These are phyloP conservation scores for Agaricus blazei DNA, from an alignment of 768 basidiomycete genomes.

Conservation along the genomic window DNA sequence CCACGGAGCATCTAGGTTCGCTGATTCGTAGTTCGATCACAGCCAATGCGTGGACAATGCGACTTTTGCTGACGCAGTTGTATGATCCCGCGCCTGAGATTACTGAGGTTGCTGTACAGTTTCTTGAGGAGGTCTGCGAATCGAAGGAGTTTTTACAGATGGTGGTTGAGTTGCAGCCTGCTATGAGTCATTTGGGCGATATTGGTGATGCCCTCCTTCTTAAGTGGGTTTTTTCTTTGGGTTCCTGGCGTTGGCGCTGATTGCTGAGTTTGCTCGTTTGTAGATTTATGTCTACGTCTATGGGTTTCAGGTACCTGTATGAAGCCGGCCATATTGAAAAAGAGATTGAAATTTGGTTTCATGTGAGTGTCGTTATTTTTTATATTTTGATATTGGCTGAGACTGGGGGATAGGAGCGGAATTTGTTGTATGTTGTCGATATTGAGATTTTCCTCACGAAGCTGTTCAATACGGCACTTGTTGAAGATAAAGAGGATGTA, in stretches of 20 bases:
- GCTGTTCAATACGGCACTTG: slow-evolving; percentile 53
- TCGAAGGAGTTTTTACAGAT: slow-evolving; percentile 77
- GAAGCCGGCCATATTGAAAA: slow-evolving; percentile 90
- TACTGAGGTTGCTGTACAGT: slow-evolving; percentile 83
- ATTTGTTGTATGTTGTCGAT: slow-evolving; percentile 88
- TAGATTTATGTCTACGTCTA: slow-evolving; percentile 92
- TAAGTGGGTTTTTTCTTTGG: slow-evolving; percentile 47
- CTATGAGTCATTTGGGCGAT: slow-evolving; percentile 92
- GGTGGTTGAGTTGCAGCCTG: slow-evolving; percentile 93
- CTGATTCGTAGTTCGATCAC: slow-evolving; percentile 63
- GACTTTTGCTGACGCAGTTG: slow-evolving; percentile 88
- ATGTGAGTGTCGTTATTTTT: slow-evolving; percentile 44
- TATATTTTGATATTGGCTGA: background rate
- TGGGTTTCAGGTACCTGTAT: slow-evolving; percentile 90
- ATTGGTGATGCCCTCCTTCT: slow-evolving; percentile 84
- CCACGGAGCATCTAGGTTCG: slow-evolving; percentile 81
- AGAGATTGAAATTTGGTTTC: slow-evolving; percentile 96
- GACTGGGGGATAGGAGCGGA: slow-evolving; percentile 69
- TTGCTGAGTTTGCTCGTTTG: background rate
- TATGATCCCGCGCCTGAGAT: slow-evolving; percentile 93
- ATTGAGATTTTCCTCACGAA: slow-evolving; percentile 89
- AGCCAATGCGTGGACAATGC: slow-evolving; percentile 83
- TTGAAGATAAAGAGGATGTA: slow-evolving; percentile 63
- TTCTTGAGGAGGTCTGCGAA: slow-evolving; percentile 87
- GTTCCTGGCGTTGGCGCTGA: background rate